phyloP scores from a whole-genome alignment of 345 rosid genomes.

The Noccaea caerulescens region DNA sequence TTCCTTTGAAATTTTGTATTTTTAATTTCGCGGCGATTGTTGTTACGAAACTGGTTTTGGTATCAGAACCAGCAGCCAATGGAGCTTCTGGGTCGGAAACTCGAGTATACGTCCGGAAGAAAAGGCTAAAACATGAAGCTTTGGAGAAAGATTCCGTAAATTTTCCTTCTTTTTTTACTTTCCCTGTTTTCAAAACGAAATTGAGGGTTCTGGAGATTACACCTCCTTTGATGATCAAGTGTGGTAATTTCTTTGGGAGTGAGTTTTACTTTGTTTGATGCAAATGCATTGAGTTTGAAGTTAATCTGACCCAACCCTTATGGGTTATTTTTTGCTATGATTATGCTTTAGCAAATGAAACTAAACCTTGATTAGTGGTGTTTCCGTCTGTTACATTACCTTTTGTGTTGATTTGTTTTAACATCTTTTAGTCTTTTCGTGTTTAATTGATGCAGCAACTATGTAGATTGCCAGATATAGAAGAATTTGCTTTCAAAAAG shows the following conservation, averaged over 20 bases:
- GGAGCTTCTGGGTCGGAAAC: constrained; percentile 41
- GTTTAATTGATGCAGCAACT: constrained; percentile 49
- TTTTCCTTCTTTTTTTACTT: constrained; percentile 3
- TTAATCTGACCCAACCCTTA: background rate
- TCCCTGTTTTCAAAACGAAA: background rate
- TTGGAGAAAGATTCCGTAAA: constrained; percentile 41
- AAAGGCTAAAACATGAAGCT: constrained; percentile 48
- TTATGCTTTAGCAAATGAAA: constrained; percentile 2
- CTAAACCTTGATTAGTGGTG: constrained; percentile 10
- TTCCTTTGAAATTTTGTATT: background rate
- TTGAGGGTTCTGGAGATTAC: constrained; percentile 14
- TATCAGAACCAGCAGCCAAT: constrained; percentile 35
- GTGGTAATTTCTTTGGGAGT: background rate
- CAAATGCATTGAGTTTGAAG: background rate
- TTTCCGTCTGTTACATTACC: background rate
- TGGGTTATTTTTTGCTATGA: background rate
- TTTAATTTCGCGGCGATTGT: background rate
- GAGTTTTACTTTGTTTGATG: background rate
- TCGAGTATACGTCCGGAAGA: constrained; percentile 66
- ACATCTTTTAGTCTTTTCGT: background rate
- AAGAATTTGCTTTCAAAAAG: constrained; percentile 72
- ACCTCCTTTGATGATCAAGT: constrained; percentile 5
- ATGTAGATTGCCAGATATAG: constrained; percentile 65
- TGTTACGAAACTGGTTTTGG: constrained; percentile 4
- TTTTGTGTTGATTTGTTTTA: background rate